A percentile compares a stretch with the other conserved stretches of the same genome.
Conservation (phyloP, 805 yeast genomes). For the Pichia rugopelliculosa region DNA sequence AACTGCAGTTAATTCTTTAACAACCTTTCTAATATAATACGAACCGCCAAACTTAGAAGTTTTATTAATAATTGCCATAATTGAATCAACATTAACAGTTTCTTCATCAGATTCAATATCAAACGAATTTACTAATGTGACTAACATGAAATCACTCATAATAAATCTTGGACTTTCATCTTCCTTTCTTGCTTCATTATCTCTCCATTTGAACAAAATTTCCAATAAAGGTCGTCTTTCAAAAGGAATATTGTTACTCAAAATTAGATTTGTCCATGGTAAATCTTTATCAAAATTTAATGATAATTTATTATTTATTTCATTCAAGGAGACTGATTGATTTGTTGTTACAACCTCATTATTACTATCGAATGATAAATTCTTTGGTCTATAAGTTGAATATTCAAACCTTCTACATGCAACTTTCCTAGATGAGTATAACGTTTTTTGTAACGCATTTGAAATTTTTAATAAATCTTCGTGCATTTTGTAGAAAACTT, state of each 20-base stretch:
- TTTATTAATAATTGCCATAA: slow-evolving; percentile 41
- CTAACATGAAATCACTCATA: slow-evolving; percentile 74
- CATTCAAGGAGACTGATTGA: slow-evolving; percentile 24
- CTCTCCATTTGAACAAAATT: slow-evolving; percentile 77
- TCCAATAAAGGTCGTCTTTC: slow-evolving; percentile 49
- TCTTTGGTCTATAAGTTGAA: slow-evolving; percentile 51
- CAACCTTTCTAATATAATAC: slow-evolving; percentile 41
- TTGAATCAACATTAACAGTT: slow-evolving; percentile 51
- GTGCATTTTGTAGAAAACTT: slow-evolving; percentile 69
- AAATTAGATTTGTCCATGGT: slow-evolving; percentile 62
- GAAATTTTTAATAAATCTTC: slow-evolving; percentile 48
- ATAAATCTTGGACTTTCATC: slow-evolving; percentile 84
- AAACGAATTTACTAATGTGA: slow-evolving; percentile 38
- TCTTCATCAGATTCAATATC: slow-evolving; percentile 31
- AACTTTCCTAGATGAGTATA: slow-evolving; percentile 69
- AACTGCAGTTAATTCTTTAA: slow-evolving; percentile 51
- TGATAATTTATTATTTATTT: slow-evolving; percentile 27
- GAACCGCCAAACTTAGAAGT: slow-evolving; percentile 38
- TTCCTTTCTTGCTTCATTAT: slow-evolving; percentile 55
- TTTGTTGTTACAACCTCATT: slow-evolving; percentile 24
- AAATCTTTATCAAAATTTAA: slow-evolving; percentile 37
- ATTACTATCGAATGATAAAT: slow-evolving; percentile 11
- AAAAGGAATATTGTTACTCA: slow-evolving; percentile 56
- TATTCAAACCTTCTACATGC: slow-evolving; percentile 79
- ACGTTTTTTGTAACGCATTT: slow-evolving; percentile 45